Evolutionary conservation across 192 early-diverging fungal genomes (phyloP).

Genomic region (Cladochytrium replicatum): DNA sequence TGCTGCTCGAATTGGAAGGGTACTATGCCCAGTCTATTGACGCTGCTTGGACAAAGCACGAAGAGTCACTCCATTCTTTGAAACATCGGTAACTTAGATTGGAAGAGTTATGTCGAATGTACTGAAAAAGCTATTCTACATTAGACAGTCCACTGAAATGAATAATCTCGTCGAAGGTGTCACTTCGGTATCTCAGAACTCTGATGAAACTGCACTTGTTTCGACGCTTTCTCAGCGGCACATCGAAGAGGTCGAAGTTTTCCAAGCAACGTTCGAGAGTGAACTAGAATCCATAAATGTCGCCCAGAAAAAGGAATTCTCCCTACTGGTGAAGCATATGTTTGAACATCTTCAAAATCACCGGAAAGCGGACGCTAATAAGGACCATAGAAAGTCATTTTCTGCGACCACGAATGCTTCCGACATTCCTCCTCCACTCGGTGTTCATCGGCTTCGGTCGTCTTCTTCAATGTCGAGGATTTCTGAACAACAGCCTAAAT

Average conservation of each 20-base stretch:
- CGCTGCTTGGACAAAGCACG: conserved; percentile 1
- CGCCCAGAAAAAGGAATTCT: conserved; percentile 18
- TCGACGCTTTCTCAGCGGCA: background rate
- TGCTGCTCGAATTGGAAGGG: conserved; percentile 21
- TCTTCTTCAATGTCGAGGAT: too few relatives aligned
- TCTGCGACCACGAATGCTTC: too few relatives aligned
- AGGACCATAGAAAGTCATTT: background rate
- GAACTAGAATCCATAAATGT: conserved; percentile 11
- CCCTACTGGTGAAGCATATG: conserved; percentile 25
- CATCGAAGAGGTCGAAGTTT: conserved; percentile 14
- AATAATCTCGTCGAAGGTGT: background rate
- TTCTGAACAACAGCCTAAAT: too few relatives aligned
- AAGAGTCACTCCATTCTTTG: conserved; percentile 4
- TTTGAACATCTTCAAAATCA: background rate
- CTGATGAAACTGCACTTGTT: background rate
- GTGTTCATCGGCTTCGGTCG: too few relatives aligned
- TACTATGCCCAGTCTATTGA: conserved; percentile 13
- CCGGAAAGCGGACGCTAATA: conserved; percentile 1
- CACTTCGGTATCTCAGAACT: background rate
- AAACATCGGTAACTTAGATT: conserved; percentile 4
- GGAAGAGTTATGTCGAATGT: background rate
- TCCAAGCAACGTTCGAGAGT: conserved; percentile 18
- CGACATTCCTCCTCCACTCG: too few relatives aligned
- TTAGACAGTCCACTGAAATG: background rate
- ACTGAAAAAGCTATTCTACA: background rate